A percentile compares a stretch with the other conserved stretches of the same genome.
Evolutionary conservation across 176 grass and related monocot genomes (phyloP).

Genomic region (Carex myosuroides): DNA sequence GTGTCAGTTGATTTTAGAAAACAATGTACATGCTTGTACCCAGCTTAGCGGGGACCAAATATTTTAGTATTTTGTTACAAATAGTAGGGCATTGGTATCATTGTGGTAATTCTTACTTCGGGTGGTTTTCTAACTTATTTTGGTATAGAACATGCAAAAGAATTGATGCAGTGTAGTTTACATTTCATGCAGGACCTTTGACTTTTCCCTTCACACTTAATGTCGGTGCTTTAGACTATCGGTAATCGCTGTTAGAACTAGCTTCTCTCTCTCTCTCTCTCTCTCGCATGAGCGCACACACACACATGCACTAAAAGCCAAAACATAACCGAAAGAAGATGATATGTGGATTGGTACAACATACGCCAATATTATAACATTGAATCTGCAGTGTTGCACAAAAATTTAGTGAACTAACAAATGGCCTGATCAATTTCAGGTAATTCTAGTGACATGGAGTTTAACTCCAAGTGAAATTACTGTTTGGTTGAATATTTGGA

Average conservation of each 20-base stretch:
- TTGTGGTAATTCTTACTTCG: neutral
- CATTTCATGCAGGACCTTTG: constrained; percentile 49
- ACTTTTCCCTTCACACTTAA: constrained; percentile 69
- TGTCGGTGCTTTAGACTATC: constrained; percentile 52
- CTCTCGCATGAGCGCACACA: too few species aligned
- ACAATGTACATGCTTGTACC: neutral
- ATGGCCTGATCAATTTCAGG: neutral
- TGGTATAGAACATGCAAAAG: neutral
- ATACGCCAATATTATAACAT: neutral
- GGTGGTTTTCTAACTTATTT: neutral
- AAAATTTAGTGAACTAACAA: neutral
- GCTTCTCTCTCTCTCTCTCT: neutral
- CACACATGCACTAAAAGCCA: neutral
- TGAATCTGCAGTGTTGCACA: neutral
- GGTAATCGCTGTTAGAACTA: constrained; percentile 26
- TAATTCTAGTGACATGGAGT: neutral
- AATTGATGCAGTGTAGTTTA: constrained; percentile 17
- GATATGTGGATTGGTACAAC: neutral
- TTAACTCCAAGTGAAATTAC: neutral
- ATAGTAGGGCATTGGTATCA: neutral
- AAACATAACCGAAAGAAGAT: neutral
- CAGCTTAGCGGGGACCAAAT: neutral
- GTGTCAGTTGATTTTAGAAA: neutral
- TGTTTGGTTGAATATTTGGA: neutral
- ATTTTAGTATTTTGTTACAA: neutral